A percentile compares a stretch with the other conserved stretches of the same genome.
Evolutionary conservation across 1,284 basidiomycete species (phyloP).

Genomic region (Meripilus lineatus): DNA sequence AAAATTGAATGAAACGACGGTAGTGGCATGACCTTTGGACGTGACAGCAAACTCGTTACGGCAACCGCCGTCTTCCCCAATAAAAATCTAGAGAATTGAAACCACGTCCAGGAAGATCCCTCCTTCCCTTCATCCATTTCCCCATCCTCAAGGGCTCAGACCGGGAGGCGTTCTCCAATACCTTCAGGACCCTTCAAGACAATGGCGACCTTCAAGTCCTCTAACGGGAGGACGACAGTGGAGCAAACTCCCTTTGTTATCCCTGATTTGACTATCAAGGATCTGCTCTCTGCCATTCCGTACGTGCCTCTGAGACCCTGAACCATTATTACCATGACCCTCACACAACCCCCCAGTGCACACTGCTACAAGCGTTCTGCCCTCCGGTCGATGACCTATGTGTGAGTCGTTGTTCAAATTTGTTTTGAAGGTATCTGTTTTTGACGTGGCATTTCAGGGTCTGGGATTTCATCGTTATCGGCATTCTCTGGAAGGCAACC

Average conservation of each 20-base stretch:
- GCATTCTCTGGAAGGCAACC: constrained; percentile 65
- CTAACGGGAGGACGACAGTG: constrained; percentile 30
- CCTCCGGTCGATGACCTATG: constrained; percentile 77
- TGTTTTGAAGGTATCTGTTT: constrained; percentile 8
- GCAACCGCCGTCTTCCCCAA: too few relatives aligned
- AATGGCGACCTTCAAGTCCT: too few relatives aligned
- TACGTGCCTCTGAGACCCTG: constrained; percentile 34
- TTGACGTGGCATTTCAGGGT: constrained; percentile 38
- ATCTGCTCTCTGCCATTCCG: constrained; percentile 87
- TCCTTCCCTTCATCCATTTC: constrained; percentile 7
- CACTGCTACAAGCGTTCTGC: constrained; percentile 95
- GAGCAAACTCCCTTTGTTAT: constrained; percentile 65
- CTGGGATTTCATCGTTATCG: constrained; percentile 75
- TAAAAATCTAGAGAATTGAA: constrained; percentile 12
- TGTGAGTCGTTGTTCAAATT: constrained; percentile 50
- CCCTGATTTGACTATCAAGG: constrained; percentile 82
- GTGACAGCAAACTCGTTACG: too few relatives aligned
- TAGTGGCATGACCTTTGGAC: too few relatives aligned
- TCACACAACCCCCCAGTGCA: constrained; percentile 40
- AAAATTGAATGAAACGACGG: too few relatives aligned
- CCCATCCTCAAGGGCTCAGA: constrained; percentile 1
- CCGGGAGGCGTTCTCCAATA: too few relatives aligned
- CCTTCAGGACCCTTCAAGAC: too few relatives aligned
- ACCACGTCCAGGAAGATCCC: too few relatives aligned
- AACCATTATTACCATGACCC: neutral